A percentile compares a stretch with the other conserved stretches of the same genome.
Conservation (phyloP, 257 asterid species). For the Scutellaria galericulata region DNA sequence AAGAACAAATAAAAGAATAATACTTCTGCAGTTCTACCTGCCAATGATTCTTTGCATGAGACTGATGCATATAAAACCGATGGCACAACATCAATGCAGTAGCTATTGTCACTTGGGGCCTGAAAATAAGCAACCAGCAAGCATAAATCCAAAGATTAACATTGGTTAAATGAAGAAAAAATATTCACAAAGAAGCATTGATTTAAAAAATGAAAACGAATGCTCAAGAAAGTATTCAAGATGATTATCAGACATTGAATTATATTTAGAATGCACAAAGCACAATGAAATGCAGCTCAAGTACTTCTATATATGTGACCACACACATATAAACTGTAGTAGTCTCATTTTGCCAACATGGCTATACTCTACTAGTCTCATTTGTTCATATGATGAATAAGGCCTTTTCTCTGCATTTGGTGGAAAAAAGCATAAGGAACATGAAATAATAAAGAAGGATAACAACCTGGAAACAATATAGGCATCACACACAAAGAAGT, state of each 20-base stretch:
- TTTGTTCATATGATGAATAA: not conserved
- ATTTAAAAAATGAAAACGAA: not conserved
- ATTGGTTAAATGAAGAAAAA: not conserved
- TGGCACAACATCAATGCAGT: constrained; percentile 63
- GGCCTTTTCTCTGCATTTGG: not conserved
- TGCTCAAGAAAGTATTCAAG: constrained; percentile 8
- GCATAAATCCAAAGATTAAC: not conserved
- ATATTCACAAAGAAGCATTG: constrained; percentile 11
- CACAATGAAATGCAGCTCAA: constrained; percentile 1
- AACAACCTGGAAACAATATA: not conserved
- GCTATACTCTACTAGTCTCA: constrained; percentile 10
- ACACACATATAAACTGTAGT: not conserved
- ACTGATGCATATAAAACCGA: constrained; percentile 68
- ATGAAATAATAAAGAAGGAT: not conserved
- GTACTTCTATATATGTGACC: not conserved
- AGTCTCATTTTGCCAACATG: not conserved
- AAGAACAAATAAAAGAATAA: constrained; percentile 23
- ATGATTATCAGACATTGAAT: not conserved
- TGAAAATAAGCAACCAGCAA: constrained; percentile 43
- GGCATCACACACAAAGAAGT: constrained; percentile 8
- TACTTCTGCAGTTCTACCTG: constrained; percentile 46
- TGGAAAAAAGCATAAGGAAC: not conserved
- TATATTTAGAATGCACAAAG: constrained; percentile 2
- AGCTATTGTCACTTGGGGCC: constrained; percentile 70
- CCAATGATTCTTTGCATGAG: constrained; percentile 69